Conservation (phyloP, 148 eudicot species). For the Pouteria glomerata region DNA sequence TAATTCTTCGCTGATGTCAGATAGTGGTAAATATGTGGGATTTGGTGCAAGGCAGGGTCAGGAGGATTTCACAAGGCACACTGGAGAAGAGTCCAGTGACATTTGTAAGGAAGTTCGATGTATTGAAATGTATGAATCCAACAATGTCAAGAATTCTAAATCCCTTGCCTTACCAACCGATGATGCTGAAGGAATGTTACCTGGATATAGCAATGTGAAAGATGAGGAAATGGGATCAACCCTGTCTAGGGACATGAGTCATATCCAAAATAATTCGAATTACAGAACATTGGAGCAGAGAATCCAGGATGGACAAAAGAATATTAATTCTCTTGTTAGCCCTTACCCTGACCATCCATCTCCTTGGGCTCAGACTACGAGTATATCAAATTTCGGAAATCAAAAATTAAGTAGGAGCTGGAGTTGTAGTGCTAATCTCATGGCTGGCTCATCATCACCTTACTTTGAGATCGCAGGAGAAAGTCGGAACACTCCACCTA, state of each 20-base stretch:
- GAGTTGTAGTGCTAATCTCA: conserved; percentile 38
- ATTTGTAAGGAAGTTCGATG: conserved; percentile 76
- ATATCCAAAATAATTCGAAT: conserved; percentile 34
- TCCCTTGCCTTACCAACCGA: conserved; percentile 12
- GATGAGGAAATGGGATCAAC: conserved; percentile 22
- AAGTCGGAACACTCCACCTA: conserved; percentile 68
- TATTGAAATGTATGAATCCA: conserved; percentile 51
- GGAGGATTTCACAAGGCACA: conserved; percentile 21
- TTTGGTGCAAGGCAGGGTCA: neutral
- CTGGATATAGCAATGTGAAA: conserved; percentile 18
- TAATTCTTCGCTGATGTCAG: neutral
- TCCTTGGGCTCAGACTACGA: conserved; percentile 26
- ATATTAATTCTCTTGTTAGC: conserved; percentile 46
- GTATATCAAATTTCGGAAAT: conserved; percentile 39
- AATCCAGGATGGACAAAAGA: conserved; percentile 49
- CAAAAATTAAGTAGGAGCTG: conserved; percentile 38
- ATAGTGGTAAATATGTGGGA: conserved; percentile 4
- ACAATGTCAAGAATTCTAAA: no score
- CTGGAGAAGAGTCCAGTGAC: conserved; percentile 44
- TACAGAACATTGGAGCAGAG: conserved; percentile 46
- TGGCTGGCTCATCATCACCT: conserved; percentile 37
- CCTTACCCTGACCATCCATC: conserved; percentile 39
- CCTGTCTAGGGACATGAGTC: conserved; percentile 25
- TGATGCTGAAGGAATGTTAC: conserved; percentile 31
- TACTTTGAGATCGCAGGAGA: conserved; percentile 31